Evolutionary conservation across 164 flowering plant genomes (phyloP).

Genomic region (Chloranthus sessilifolius): DNA sequence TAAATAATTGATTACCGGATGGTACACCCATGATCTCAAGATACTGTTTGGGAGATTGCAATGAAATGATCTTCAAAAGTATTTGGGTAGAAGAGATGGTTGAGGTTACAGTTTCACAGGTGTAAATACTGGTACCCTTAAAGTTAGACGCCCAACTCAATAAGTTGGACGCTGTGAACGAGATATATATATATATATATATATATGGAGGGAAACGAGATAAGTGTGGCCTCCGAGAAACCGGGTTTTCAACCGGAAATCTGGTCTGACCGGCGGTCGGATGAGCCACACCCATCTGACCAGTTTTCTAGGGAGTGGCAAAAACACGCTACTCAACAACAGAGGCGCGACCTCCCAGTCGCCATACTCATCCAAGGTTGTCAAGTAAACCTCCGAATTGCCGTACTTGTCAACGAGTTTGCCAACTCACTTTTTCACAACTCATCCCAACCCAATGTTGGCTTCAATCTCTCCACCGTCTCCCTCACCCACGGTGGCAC

Average conservation of each 20-base stretch:
- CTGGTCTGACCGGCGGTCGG: conserved; percentile 11
- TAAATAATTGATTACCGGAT: too few species aligned
- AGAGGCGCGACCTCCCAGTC: too few species aligned
- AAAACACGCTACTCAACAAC: conserved; percentile 13
- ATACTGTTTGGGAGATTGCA: too few species aligned
- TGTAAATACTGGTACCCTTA: too few species aligned
- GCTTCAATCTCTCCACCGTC: conserved; percentile 13
- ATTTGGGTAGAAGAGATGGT: too few species aligned
- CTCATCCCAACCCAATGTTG: conserved; percentile 8
- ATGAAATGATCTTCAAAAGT: too few species aligned
- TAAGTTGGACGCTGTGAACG: too few species aligned
- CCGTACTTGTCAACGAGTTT: conserved; percentile 15
- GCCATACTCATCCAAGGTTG: conserved; percentile 6
- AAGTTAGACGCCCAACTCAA: too few species aligned
- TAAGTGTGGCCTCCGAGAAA: conserved; percentile 10
- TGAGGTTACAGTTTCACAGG: too few species aligned
- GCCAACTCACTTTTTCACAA: conserved; percentile 13
- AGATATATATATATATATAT: too few species aligned
- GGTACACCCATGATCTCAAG: too few species aligned
- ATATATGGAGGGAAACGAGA: conserved; percentile 14
- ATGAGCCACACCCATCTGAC: conserved; percentile 11
- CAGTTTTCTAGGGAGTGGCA: conserved; percentile 13
- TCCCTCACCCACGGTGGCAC: conserved; percentile 17
- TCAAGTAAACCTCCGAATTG: conserved; percentile 12
- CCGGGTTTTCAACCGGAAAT: conserved; percentile 10